These are phyloP conservation scores for Talaromyces sp. DNA, from an alignment of 2,329 filamentous ascomycete genomes.

Conservation along the genomic window DNA sequence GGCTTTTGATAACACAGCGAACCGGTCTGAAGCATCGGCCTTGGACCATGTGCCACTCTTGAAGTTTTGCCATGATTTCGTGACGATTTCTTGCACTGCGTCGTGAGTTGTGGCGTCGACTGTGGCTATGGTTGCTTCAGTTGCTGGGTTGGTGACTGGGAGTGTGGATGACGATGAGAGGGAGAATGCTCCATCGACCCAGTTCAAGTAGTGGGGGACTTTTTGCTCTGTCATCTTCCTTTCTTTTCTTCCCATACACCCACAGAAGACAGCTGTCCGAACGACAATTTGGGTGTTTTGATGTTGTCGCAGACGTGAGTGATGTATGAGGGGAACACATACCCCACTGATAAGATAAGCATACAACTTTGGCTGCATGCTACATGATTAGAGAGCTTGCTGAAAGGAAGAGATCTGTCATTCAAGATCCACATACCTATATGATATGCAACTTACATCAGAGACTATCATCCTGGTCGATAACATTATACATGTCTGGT, in stretches of 20 bases:
- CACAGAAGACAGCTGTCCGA: too few species aligned
- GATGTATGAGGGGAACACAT: slow-evolving; percentile 5
- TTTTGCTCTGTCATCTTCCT: not conserved
- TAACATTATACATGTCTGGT: not conserved
- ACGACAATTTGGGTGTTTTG: not conserved
- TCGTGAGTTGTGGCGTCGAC: slow-evolving; percentile 56
- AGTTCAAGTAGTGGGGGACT: slow-evolving; percentile 29
- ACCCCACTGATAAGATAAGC: slow-evolving; percentile 8
- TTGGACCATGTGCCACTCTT: slow-evolving; percentile 55
- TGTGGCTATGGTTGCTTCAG: slow-evolving; percentile 29
- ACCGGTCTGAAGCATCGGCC: slow-evolving; percentile 55
- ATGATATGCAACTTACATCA: too few species aligned
- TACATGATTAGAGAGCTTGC: too few species aligned
- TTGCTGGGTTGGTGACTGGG: slow-evolving; percentile 31
- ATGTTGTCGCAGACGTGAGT: not conserved
- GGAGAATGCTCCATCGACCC: slow-evolving; percentile 28
- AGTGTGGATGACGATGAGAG: slow-evolving; percentile 21
- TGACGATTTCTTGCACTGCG: slow-evolving; percentile 52
- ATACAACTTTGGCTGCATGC: not conserved
- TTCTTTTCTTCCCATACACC: not conserved
- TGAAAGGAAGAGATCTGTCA: not conserved
- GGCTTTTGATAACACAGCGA: slow-evolving; percentile 59
- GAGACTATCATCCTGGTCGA: not conserved
- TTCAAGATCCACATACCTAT: not conserved
- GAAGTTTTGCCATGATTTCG: slow-evolving; percentile 37